phyloP scores from a whole-genome alignment of 768 basidiomycete species.

The Chiua virens region DNA sequence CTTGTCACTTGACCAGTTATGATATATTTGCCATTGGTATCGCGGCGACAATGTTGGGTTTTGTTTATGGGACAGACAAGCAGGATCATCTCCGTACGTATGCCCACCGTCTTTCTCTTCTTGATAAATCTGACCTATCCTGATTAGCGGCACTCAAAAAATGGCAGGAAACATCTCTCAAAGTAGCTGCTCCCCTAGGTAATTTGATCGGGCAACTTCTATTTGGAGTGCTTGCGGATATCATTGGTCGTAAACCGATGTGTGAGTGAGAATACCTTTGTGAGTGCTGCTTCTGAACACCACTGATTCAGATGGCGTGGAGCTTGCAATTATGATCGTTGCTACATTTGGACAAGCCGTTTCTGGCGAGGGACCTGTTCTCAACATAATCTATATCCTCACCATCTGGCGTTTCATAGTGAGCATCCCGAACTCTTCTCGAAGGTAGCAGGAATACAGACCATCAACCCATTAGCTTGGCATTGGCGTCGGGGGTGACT shows the following conservation, averaged over 20 bases:
- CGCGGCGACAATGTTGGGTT: constrained; percentile 76
- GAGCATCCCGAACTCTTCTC: constrained; percentile 9
- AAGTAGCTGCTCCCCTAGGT: constrained; percentile 74
- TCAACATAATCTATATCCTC: constrained; percentile 68
- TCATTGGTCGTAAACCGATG: constrained; percentile 73
- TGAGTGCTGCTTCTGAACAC: not conserved
- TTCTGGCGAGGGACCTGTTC: constrained; percentile 58
- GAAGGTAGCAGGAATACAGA: constrained; percentile 23
- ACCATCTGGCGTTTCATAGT: constrained; percentile 79
- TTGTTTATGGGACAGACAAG: constrained; percentile 55
- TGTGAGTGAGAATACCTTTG: constrained; percentile 42
- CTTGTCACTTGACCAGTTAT: constrained; percentile 34
- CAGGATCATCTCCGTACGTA: not conserved
- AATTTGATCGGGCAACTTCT: constrained; percentile 70
- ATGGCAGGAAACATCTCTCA: constrained; percentile 71
- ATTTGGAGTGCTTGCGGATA: constrained; percentile 76
- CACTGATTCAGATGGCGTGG: constrained; percentile 39
- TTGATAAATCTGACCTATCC: constrained; percentile 8
- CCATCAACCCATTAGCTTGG: constrained; percentile 51
- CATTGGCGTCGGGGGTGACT: constrained; percentile 85
- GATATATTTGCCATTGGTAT: constrained; percentile 90
- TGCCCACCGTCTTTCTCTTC: not conserved
- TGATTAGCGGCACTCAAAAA: constrained; percentile 1
- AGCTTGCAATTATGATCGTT: constrained; percentile 72
- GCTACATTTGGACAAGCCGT: constrained; percentile 77